phyloP scores from a whole-genome alignment of 768 basidiomycete genomes.

The Amanita pseudoporphyria region DNA sequence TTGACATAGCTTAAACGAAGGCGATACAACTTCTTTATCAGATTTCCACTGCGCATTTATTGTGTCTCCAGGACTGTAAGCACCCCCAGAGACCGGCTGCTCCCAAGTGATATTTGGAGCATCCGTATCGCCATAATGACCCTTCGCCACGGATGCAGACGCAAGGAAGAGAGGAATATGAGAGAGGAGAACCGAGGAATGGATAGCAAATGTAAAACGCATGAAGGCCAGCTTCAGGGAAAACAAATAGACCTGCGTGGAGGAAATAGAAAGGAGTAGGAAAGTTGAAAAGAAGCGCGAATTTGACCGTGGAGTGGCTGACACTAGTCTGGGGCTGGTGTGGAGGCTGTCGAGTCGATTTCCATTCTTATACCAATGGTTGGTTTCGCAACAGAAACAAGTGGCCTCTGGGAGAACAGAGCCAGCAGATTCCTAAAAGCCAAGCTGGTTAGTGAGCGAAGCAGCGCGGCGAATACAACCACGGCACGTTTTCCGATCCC shows the following conservation, averaged over 20 bases:
- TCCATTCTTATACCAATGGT: conserved; percentile 41
- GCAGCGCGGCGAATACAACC: conserved; percentile 10
- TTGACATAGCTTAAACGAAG: conserved; percentile 1
- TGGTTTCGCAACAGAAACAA: conserved; percentile 21
- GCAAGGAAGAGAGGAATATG: not conserved
- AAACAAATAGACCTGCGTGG: not conserved
- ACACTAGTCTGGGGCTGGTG: conserved; percentile 33
- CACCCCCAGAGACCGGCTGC: not conserved
- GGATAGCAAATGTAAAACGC: not conserved
- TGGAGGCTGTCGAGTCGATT: conserved; percentile 68
- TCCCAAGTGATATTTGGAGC: not conserved
- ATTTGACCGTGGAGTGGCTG: not conserved
- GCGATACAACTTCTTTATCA: not conserved
- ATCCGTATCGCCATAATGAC: not conserved
- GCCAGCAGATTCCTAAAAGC: conserved; percentile 40
- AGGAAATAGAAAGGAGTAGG: not conserved
- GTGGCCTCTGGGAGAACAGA: conserved; percentile 37
- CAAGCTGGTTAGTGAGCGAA: conserved; percentile 1
- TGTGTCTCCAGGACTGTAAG: not conserved
- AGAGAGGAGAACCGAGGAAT: too few species aligned
- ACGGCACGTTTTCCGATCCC: conserved; percentile 50
- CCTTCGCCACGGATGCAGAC: not conserved
- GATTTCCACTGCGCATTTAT: not conserved
- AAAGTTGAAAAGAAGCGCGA: not conserved
- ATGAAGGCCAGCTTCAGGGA: conserved; percentile 3